Conservation (phyloP, 257 asterid species). For the Forsythia suspensa region DNA sequence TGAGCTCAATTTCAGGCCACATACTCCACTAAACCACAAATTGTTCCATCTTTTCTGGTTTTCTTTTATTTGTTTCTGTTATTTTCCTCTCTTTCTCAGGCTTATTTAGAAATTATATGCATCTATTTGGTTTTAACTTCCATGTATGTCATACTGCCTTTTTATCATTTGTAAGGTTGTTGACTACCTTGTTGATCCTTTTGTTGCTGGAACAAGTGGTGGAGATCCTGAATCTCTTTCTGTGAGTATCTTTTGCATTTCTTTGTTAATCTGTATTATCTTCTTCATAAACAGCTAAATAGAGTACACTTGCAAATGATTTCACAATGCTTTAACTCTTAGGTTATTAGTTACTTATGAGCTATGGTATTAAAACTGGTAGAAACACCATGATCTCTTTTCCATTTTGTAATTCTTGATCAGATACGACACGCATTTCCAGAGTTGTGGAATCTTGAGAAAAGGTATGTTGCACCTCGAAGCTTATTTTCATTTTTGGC, state of each 20-base stretch:
- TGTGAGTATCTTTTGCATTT: conserved; percentile 51
- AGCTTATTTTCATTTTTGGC: conserved; percentile 7
- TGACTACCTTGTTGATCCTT: conserved; percentile 90
- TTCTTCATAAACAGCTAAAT: conserved; percentile 5
- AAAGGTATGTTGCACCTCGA: conserved; percentile 46
- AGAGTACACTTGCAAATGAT: conserved; percentile 2
- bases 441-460: conserved; percentile 82
- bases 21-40: conserved; percentile 18
- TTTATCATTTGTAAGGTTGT: conserved; percentile 54
- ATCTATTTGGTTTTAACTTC: conserved; percentile 8
- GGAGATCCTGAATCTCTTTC: conserved; percentile 94
- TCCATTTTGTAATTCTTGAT: conserved; percentile 16
- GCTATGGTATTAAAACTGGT: conserved; percentile 19
- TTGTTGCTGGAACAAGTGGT: conserved; percentile 90
- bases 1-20: conserved; percentile 11
- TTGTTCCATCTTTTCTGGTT: neutral
- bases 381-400: conserved; percentile 17
- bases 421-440: conserved; percentile 95
- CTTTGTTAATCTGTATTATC: conserved; percentile 14
- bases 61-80: conserved; percentile 5
- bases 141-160: conserved; percentile 9
- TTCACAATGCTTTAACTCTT: neutral
- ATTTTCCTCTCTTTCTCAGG: conserved; percentile 5
- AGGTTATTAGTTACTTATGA: neutral
- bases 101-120: conserved; percentile 12